These are phyloP conservation scores for Cercospora citrullina DNA, from an alignment of 2,329 filamentous ascomycete species.

Conservation along the genomic window DNA sequence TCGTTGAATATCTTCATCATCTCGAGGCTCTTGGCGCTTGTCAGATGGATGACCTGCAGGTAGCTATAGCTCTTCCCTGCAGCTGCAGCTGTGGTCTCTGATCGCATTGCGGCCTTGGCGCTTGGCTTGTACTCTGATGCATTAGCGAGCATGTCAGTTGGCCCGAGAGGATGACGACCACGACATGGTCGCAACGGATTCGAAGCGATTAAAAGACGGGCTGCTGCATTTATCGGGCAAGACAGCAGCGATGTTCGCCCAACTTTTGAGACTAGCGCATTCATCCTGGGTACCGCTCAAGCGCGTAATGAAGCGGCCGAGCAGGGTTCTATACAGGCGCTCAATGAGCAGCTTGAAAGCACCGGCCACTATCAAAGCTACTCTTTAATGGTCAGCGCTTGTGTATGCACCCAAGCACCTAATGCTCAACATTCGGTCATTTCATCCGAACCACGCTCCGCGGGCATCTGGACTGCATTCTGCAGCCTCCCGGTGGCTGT, in stretches of 20 bases:
- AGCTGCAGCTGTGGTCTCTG: constrained; percentile 1
- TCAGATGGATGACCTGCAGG: constrained; percentile 3
- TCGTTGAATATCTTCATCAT: not conserved
- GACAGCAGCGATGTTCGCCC: not conserved
- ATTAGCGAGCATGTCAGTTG: not conserved
- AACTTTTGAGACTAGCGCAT: not conserved
- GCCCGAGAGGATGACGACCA: not conserved
- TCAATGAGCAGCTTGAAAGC: not conserved
- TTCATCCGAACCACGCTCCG: not conserved
- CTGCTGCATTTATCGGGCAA: not conserved
- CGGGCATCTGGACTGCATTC: not conserved
- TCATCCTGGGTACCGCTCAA: not conserved
- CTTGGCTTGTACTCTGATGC: not conserved
- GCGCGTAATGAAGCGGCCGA: not conserved
- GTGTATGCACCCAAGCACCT: not conserved
- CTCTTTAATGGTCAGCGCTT: not conserved
- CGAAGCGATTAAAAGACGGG: not conserved
- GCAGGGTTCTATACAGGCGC: not conserved
- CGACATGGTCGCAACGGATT: not conserved
- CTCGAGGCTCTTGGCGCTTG: constrained; percentile 2
- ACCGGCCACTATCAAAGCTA: constrained; percentile 3
- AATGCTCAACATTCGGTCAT: not conserved
- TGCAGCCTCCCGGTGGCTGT: not conserved
- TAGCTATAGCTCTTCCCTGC: constrained; percentile 3
- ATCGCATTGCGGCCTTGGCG: not conserved